Evolutionary conservation across 1,284 basidiomycete species (phyloP), one percentile per base, ranked within the genome.

Genomic region (Earliella scabrosa): DNA sequence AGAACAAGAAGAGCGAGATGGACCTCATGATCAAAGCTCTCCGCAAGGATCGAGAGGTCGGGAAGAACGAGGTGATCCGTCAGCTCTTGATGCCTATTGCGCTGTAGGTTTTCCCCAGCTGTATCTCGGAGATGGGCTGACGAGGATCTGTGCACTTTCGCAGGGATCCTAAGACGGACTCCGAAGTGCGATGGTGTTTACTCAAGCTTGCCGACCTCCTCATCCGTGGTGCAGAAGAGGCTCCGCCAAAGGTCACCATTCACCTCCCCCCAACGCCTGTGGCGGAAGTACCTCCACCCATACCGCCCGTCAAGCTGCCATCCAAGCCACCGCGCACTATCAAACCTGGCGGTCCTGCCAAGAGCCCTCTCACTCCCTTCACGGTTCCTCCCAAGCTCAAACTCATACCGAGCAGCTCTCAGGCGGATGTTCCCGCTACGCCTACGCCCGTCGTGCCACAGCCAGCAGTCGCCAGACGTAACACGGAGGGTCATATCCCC

Each of bases 121-220:
- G 23, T 7, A 11, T 18, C 16, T 14, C 13, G 48, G 27, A 5
- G 50, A 18, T 45, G 29, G 50, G 21, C 51, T 58, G 21, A 35
- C 58, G 59, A 56, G 50, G 24, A 27, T 36, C 32, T 47, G 55
- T 21, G 13, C 8, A 16, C 9, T 10, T 18, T 44, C 48, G 2
- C 63, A 94, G 92, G 35, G 82, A 86, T 23, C 80, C 87, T 0
- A 82, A 87, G 47, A 81, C 86, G 44, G 96, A 98, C 70, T 80
- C 88, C 63, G 92, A 97, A 75, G 90, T 96, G 43, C 88, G 95
- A 34, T 93, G 93, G 84, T 93, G 91, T 59, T 76, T 98, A 46
- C 79, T 99, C 66, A 98, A 98, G 75, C 78, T 98, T 10, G 94
- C 92, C 11, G 97, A 98, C 68, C 80, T 98, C 23, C 83, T 97